phyloP scores from a whole-genome alignment of 2,329 filamentous ascomycete genomes.

The Talaromyces atroroseus region DNA sequence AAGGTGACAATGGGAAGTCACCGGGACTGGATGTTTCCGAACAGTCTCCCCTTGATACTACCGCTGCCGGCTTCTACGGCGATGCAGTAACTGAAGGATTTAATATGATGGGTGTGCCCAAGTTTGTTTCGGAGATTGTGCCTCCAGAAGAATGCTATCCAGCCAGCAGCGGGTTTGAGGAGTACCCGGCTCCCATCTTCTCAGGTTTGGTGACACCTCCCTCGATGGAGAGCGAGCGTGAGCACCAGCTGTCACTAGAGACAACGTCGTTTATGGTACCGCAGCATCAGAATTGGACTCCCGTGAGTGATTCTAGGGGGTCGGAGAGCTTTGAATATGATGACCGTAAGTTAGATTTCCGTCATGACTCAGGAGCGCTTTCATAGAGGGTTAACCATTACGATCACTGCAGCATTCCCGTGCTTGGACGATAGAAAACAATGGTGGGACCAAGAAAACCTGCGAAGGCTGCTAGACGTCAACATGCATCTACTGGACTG shows the following conservation, averaged over 20 bases:
- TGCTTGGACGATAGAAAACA: constrained; percentile 13
- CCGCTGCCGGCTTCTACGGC: constrained; percentile 2
- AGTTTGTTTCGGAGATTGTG: not conserved
- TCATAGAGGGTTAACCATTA: not conserved
- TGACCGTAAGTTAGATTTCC: constrained; percentile 7
- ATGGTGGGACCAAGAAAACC: constrained; percentile 12
- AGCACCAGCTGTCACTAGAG: constrained; percentile 1
- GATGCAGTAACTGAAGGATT: not conserved
- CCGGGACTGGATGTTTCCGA: not conserved
- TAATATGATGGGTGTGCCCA: not conserved
- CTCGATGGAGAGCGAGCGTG: constrained; percentile 11
- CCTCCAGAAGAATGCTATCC: constrained; percentile 4
- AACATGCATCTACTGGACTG: constrained; percentile 12
- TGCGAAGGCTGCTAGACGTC: constrained; percentile 10
- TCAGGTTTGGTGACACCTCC: constrained; percentile 14
- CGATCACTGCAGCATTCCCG: constrained; percentile 5
- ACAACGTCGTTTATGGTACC: not conserved
- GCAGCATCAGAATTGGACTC: not conserved
- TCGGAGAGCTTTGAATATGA: constrained; percentile 7
- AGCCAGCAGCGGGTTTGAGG: constrained; percentile 4
- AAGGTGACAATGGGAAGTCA: not conserved
- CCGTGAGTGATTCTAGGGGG: not conserved
- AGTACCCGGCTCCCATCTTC: constrained; percentile 1
- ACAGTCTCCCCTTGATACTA: not conserved
- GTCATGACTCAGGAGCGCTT: not conserved